Evolutionary conservation across 176 grass and related monocot species (phyloP), one percentile per base, ranked within the genome.

Genomic region (Raddia guianensis): DNA sequence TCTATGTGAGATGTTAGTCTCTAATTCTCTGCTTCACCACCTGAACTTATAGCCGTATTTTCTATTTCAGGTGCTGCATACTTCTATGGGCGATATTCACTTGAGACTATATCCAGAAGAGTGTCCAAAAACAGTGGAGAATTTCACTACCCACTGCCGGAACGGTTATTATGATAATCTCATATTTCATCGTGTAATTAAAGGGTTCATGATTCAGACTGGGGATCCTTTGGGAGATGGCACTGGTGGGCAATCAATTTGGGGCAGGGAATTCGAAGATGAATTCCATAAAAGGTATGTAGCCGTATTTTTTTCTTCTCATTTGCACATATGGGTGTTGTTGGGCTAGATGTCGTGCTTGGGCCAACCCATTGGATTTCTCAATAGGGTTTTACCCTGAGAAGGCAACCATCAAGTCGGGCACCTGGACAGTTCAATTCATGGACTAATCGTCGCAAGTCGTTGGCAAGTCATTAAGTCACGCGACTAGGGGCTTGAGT

Each of bases 121-220:
- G 73, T 98, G 96, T 73, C 96, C 96, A 65, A 98, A 93, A 95
- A 98, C 96, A 48, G 96, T 98, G 66, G 96, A 98, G 80, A 98
- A 98, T 75, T 98, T 98, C 84, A 98, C 96, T 14, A 98, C 96
- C 54, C 92, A 98, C 87, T 93, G 96, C 69, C 87, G 87, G 80
- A 98, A 98, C 33, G 92, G 96, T 47, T 98, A 98, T 86, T 98
- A 98, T 56, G 92, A 98, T 60, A 98, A 98, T 89, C 86, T 89
- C 46, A 95, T 98, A 83, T 98, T 98, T 85, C 96, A 98, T 70
- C 92, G 96, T 68, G 96, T 95, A 78, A 98, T 98, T 50, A 98
- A 93, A 82, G 96, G 96, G 61, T 98, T 95, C 78, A 98, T 98
- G 92, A 76, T 98, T 78, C 96, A 95, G 79, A 98, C 90, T 34